Evolutionary conservation across 768 basidiomycete species (phyloP), one percentile per base, ranked within the genome.

Genomic region (Leccinum rimulosum): DNA sequence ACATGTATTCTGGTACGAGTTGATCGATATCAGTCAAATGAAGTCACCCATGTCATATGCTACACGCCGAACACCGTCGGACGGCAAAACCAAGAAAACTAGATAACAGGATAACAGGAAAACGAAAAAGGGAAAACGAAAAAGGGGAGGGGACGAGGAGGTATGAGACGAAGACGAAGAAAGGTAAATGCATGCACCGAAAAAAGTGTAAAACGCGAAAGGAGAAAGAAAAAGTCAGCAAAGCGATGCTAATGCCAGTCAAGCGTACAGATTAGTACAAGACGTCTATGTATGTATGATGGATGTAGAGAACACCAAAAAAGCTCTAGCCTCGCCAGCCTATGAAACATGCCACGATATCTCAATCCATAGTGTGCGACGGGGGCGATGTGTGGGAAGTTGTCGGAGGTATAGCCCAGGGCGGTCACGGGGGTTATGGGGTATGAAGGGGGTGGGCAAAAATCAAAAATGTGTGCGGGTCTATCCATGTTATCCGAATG

Each of bases 221-320:
- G 51, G 30, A 4, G 43, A 6, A n/a, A 4, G 22, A n/a, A 12
- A 53, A 17, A 4, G 47, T 27, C 38, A 60, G 49, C n/a, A 40
- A 45, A 33, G 17, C 40, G n/a, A 43, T 43, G 40, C 40, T n/a
- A 2, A 45, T 43, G n/a, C 25, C 40, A 43, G n/a, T 43, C 40
- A 43, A 43, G n/a, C 4, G 40, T 43, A 43, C 40, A 43, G 1
- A 61, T 53, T 60, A 63, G 55, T 55, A 66, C 64, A 66, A 28
- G 17, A 19, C 38, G n/a, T 63, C 50, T 54, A 57, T 3, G 30
- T 55, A 55, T 19, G 19, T 45, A 22, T 19, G 43, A 45, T 45
- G 19, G 19, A 45, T 45, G 40, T n/a, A 43, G 43, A 45, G 43
- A 19, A 45, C 43, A 22, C 43, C 43, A 50, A n/a, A 40, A 50